phyloP scores from a whole-genome alignment of 139 green algal species.

The Chlamydomonas incerta region DNA sequence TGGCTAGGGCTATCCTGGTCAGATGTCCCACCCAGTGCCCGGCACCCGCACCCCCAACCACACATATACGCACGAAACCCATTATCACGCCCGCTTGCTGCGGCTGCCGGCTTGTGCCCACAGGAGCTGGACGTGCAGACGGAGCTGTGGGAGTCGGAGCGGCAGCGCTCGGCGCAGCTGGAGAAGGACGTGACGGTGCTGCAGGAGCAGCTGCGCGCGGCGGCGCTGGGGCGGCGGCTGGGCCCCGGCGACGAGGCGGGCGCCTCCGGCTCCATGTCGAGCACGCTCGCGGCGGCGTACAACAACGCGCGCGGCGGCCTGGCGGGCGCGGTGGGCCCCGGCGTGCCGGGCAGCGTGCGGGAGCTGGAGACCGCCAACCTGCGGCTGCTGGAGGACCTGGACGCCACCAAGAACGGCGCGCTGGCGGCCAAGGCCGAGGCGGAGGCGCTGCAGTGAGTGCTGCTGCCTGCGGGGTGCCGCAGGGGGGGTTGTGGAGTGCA shows the following conservation, averaged over 20 bases:
- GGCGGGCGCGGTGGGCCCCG: not conserved
- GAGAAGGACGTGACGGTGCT: conserved; percentile 29
- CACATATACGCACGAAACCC: not conserved
- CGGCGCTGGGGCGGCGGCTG: conserved; percentile 12
- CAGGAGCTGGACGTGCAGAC: conserved; percentile 46
- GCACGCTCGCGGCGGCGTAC: not conserved
- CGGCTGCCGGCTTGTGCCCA: not conserved
- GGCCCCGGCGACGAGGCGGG: not conserved
- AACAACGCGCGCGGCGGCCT: not conserved
- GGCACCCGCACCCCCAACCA: too few relatives aligned
- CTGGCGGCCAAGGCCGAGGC: conserved; percentile 27
- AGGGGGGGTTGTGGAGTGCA: not conserved
- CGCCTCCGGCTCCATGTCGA: not conserved
- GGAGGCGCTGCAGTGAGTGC: conserved; percentile 38
- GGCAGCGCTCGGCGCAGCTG: conserved; percentile 20
- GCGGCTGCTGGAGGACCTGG: conserved; percentile 31
- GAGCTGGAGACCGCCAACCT: conserved; percentile 36
- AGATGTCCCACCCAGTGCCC: not conserved
- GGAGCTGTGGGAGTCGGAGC: conserved; percentile 38
- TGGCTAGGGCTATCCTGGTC: not conserved
- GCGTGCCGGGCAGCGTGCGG: not conserved
- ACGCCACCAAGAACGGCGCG: not conserved
- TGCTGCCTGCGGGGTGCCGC: too few relatives aligned
- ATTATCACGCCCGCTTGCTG: not conserved
- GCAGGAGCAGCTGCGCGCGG: conserved; percentile 24